These are phyloP conservation scores for Lathyrus sativus DNA, from an alignment of 306 rosid genomes.

Conservation along the genomic window DNA sequence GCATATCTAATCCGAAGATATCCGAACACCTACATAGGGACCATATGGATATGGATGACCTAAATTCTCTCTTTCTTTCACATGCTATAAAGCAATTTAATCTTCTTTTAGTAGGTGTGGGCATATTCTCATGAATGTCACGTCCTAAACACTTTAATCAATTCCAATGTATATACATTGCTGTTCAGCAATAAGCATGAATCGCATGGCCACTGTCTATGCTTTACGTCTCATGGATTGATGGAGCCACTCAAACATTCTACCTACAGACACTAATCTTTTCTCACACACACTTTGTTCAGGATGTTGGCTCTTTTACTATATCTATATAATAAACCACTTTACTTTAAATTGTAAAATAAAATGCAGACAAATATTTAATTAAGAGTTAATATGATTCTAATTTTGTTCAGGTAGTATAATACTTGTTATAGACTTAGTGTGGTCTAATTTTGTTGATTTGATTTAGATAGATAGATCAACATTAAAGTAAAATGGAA, in stretches of 20 bases:
- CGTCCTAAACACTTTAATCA: neutral
- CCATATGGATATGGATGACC: neutral
- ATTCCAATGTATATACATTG: neutral
- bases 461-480: too few species aligned
- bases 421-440: too few species aligned
- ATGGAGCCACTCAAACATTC: slow-evolving; percentile 22
- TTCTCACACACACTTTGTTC: neutral
- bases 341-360: neutral
- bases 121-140: neutral
- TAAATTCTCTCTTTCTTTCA: neutral
- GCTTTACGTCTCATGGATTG: neutral
- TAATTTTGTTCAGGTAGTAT: too few species aligned
- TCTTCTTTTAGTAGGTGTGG: neutral
- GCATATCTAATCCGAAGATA: too few species aligned
- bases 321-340: too few species aligned
- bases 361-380: neutral
- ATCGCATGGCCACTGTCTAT: neutral
- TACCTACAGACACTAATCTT: neutral
- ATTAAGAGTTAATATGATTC: too few species aligned
- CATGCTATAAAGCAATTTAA: neutral
- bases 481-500: too few species aligned
- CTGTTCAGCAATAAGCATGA: neutral
- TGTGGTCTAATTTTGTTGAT: too few species aligned
- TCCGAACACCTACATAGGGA: too few species aligned
- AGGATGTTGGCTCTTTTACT: neutral